Conservation (phyloP, 306 rosid genomes). For the Gynostemma pentaphyllum region DNA sequence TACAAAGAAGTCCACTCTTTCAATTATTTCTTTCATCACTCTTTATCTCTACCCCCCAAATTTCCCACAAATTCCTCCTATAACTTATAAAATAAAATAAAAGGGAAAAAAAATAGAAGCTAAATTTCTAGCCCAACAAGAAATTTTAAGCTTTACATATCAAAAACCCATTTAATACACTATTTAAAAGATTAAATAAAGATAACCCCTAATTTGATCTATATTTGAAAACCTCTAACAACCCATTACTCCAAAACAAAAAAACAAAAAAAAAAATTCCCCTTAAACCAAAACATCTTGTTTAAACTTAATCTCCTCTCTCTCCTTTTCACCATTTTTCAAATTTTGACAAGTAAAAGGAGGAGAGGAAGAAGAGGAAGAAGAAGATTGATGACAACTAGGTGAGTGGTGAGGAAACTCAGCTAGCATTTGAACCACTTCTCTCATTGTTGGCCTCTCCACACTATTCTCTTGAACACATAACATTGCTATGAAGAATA, state of each 20-base stretch:
- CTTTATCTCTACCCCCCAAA: not conserved
- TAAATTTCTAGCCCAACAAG: not conserved
- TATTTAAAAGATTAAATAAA: not conserved
- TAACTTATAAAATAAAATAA: no score
- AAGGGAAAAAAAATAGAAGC: no score
- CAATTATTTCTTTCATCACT: not conserved
- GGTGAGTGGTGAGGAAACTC: constrained; percentile 37
- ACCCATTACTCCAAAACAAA: no score
- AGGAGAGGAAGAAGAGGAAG: constrained; percentile 15
- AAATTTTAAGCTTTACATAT: not conserved
- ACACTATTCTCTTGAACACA: constrained; percentile 67
- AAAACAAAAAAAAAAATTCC: not conserved
- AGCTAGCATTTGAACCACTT: constrained; percentile 78
- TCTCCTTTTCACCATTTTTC: constrained; percentile 10
- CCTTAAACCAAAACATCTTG: not conserved
- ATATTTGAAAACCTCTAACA: not conserved
- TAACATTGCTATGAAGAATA: constrained; percentile 52
- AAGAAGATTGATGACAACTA: constrained; percentile 19
- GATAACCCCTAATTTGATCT: not conserved
- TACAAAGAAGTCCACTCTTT: not conserved
- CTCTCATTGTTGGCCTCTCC: constrained; percentile 84
- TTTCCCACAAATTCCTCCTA: not conserved
- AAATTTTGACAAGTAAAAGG: constrained; percentile 4
- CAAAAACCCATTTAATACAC: constrained; percentile 6
- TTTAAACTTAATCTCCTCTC: not conserved